A percentile compares a stretch with the other conserved stretches of the same genome.
These are phyloP conservation scores for Trichosporon sp. DNA, from an alignment of 1,284 basidiomycete species.

Conservation along the genomic window DNA sequence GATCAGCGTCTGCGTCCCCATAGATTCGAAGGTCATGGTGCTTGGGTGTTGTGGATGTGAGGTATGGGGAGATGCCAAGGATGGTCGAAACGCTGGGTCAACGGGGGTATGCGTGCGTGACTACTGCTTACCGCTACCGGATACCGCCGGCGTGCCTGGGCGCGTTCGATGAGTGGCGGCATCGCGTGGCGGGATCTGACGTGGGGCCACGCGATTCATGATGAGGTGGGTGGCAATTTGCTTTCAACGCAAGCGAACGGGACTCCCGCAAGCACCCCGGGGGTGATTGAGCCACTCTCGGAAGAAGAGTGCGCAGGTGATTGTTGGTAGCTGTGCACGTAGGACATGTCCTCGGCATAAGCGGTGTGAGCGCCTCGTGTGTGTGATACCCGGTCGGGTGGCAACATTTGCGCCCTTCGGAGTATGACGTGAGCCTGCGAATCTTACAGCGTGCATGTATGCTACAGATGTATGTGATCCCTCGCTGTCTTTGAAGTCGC, in stretches of 20 bases:
- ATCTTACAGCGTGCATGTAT: no score
- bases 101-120: neutral
- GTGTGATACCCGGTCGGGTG: no score
- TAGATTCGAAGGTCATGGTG: conserved; percentile 9
- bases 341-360: no score
- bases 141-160: neutral
- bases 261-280: no score
- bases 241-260: neutral
- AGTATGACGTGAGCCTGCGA: no score
- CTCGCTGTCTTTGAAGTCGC: neutral
- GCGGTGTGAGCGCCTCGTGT: no score
- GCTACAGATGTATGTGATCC: neutral
- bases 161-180: neutral
- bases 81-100: neutral
- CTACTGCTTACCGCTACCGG: neutral
- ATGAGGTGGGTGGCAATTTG: neutral
- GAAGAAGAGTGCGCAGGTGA: no score
- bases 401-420: no score
- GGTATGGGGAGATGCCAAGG: neutral
- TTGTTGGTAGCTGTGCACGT: no score
- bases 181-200: neutral
- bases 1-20: conserved; percentile 37
- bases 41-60: neutral
- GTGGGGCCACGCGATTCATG: neutral
- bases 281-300: no score